phyloP scores from a whole-genome alignment of 1,284 basidiomycete species.

The Coriolopsis trogii region DNA sequence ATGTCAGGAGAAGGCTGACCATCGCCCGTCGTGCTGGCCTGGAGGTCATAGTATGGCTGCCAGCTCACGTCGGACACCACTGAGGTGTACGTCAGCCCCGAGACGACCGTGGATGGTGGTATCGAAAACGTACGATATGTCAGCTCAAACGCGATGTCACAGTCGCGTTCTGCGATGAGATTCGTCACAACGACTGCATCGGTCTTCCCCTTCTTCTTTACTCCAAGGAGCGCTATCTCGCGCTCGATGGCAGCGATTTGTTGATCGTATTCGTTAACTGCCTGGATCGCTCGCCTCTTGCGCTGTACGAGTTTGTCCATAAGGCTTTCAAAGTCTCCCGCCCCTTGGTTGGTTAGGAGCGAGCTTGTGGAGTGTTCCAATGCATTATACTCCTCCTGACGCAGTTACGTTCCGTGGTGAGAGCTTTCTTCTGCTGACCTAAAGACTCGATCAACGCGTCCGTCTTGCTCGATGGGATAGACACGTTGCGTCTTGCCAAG shows the following conservation, averaged over 20 bases:
- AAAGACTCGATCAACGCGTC: slow-evolving; percentile 38
- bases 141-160: slow-evolving; percentile 33
- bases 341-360: not conserved
- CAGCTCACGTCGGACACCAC: slow-evolving; percentile 54
- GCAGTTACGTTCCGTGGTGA: slow-evolving; percentile 21
- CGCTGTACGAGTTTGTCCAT: not conserved
- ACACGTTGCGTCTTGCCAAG: slow-evolving; percentile 21
- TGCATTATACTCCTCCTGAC: slow-evolving; percentile 30
- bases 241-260: slow-evolving; percentile 5
- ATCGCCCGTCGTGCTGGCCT: slow-evolving; percentile 45
- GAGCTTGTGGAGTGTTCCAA: not conserved
- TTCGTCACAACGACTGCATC: slow-evolving; percentile 12
- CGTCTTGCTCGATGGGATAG: no score
- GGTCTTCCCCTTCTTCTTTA: not conserved
- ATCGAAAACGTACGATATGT: not conserved
- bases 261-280: not conserved
- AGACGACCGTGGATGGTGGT: no score
- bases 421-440: slow-evolving; percentile 31
- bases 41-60: slow-evolving; percentile 59
- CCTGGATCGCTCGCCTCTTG: not conserved
- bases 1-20: slow-evolving; percentile 47
- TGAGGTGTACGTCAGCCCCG: slow-evolving; percentile 25
- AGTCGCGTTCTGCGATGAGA: not conserved
- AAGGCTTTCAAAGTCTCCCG: not conserved
- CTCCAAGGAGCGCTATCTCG: not conserved